These are phyloP conservation scores for Metschnikowia vanudenii DNA, from an alignment of 805 yeast genomes.

Conservation along the genomic window DNA sequence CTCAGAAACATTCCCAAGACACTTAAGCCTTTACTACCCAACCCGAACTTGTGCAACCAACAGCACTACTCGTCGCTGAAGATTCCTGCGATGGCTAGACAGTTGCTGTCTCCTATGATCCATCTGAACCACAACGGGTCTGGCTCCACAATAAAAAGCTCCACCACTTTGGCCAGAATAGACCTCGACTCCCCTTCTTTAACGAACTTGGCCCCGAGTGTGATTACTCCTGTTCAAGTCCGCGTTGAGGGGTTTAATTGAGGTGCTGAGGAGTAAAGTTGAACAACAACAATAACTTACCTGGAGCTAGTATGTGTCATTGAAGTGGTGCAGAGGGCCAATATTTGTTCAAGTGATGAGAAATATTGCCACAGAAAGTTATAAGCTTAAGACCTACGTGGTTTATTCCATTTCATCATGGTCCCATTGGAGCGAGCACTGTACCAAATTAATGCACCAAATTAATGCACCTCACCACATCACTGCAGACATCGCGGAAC, in stretches of 20 bases:
- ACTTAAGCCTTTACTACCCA: constrained; percentile 20
- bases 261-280: neutral
- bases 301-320: too few relatives aligned
- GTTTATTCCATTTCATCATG: too few relatives aligned
- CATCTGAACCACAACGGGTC: constrained; percentile 21
- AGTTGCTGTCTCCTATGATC: constrained; percentile 18
- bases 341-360: too few relatives aligned
- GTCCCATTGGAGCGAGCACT: too few relatives aligned
- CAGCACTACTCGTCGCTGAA: constrained; percentile 13
- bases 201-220: constrained; percentile 32
- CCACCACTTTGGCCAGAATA: constrained; percentile 32
- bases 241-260: constrained; percentile 24
- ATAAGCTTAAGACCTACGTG: too few relatives aligned
- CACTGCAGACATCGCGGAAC: too few relatives aligned
- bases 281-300: too few relatives aligned
- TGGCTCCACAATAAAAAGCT: constrained; percentile 28
- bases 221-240: constrained; percentile 43
- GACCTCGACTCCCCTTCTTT: constrained; percentile 29
- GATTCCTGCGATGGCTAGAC: constrained; percentile 15
- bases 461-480: too few relatives aligned
- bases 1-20: constrained; percentile 16
- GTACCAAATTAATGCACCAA: too few relatives aligned
- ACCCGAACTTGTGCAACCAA: constrained; percentile 20
- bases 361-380: too few relatives aligned
- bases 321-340: too few relatives aligned